Conservation (phyloP, 768 basidiomycete genomes). For the Collybia sp. region DNA sequence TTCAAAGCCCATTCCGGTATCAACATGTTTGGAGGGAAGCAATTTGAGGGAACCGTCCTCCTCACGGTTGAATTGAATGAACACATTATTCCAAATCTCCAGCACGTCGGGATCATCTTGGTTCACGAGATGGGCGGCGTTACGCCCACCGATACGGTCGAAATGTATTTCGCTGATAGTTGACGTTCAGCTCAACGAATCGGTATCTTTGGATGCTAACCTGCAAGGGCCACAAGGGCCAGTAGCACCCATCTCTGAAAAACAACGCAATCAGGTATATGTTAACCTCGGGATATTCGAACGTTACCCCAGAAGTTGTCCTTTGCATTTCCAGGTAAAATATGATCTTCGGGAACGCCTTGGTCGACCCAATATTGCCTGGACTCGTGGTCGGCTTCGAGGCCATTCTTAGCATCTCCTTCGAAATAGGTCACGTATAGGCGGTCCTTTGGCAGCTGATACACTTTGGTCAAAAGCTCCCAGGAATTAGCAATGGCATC, state of each 20-base stretch:
- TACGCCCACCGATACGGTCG: slow-evolving; percentile 96
- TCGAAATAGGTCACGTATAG: slow-evolving; percentile 98
- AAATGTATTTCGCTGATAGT: slow-evolving; percentile 86
- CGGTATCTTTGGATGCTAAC: slow-evolving; percentile 25
- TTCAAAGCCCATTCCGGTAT: slow-evolving; percentile 99
- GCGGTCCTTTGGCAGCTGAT: slow-evolving; percentile 82
- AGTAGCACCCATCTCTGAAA: slow-evolving; percentile 95
- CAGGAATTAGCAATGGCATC: slow-evolving; percentile 93
- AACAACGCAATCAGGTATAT: slow-evolving; percentile 4
- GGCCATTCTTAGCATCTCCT: slow-evolving; percentile 79
- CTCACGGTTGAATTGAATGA: slow-evolving; percentile 98
- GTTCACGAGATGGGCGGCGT: slow-evolving; percentile 91
- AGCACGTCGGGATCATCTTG: slow-evolving; percentile 95
- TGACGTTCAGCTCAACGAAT: not conserved
- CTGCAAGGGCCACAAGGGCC: slow-evolving; percentile 98
- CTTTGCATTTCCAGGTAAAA: slow-evolving; percentile 91
- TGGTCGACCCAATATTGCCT: slow-evolving; percentile 84
- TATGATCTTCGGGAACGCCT: slow-evolving; percentile 85
- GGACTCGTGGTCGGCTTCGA: slow-evolving; percentile 88
- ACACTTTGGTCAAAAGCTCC: slow-evolving; percentile 90
- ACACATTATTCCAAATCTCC: slow-evolving; percentile 99
- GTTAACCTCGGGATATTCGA: not conserved
- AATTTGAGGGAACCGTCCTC: slow-evolving; percentile 73
- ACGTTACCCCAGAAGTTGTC: slow-evolving; percentile 97
- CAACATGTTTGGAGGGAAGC: slow-evolving; percentile 92